Percentiles rank a stretch among this genome's conserved stretches.
phyloP scores from a whole-genome alignment of 441 rosid species.

The Arabidopsis hybrid region DNA sequence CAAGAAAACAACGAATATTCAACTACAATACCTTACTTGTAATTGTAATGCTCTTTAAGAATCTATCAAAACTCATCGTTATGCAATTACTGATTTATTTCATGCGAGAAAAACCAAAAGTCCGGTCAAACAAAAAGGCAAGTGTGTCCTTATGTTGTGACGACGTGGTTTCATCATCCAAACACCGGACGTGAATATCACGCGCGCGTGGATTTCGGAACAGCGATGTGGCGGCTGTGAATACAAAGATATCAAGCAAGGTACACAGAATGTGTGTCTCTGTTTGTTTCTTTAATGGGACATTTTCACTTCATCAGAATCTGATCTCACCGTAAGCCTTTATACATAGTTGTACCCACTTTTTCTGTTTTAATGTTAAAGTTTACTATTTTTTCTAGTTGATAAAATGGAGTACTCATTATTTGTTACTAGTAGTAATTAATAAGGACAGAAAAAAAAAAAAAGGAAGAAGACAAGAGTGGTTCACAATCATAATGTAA shows the following conservation, averaged over 20 bases:
- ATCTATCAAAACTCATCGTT: too few species aligned
- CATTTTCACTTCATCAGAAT: too few species aligned
- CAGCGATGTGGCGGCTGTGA: conserved; percentile 36
- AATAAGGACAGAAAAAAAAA: neutral
- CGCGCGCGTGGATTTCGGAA: conserved; percentile 31
- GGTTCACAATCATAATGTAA: conserved; percentile 2
- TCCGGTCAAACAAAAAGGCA: neutral
- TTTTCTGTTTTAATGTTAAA: neutral
- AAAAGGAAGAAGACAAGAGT: conserved; percentile 3
- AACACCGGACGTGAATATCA: neutral
- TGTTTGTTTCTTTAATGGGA: too few species aligned
- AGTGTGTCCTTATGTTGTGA: neutral
- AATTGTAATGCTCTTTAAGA: too few species aligned
- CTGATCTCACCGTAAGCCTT: too few species aligned
- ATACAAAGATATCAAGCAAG: neutral
- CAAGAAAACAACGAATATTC: too few species aligned
- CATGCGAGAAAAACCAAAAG: neutral
- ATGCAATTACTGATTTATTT: too few species aligned
- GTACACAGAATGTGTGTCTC: too few species aligned
- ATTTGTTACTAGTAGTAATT: neutral
- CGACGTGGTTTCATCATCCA: conserved; percentile 5
- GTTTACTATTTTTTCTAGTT: neutral
- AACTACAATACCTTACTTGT: too few species aligned
- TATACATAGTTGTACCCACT: neutral
- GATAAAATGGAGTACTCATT: neutral